These are phyloP conservation scores for Camelina laxa DNA, from an alignment of 345 rosid genomes.

Conservation along the genomic window DNA sequence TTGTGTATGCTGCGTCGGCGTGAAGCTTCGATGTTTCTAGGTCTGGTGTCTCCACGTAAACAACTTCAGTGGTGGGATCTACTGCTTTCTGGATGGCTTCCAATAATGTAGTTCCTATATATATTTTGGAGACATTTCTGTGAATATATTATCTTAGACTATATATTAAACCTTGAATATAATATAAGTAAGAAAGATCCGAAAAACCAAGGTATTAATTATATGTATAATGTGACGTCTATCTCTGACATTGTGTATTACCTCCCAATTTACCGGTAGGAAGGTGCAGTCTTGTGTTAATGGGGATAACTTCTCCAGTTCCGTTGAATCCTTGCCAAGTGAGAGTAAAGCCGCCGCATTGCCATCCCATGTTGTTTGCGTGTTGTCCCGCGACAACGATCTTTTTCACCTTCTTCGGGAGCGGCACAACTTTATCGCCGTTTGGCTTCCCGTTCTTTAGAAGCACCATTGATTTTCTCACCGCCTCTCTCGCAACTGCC, in stretches of 20 bases:
- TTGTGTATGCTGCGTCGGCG: constrained; percentile 50
- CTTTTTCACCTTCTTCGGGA: constrained; percentile 58
- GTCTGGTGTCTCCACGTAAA: constrained; percentile 54
- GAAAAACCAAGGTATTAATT: background rate
- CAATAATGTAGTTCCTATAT: constrained; percentile 69
- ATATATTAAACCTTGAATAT: background rate
- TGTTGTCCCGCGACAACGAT: constrained; percentile 69
- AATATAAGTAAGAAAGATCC: background rate
- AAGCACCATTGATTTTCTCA: constrained; percentile 76
- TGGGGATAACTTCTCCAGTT: constrained; percentile 32
- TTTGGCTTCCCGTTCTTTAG: constrained; percentile 65
- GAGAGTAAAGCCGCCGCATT: constrained; percentile 80
- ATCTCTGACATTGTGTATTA: background rate
- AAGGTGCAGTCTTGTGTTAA: background rate
- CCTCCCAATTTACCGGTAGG: constrained; percentile 43
- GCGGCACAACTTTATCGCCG: constrained; percentile 57
- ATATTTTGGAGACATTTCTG: background rate
- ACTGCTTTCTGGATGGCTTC: constrained; percentile 59
- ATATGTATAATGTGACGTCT: too few species aligned
- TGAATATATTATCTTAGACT: too few species aligned
- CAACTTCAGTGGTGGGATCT: constrained; percentile 56
- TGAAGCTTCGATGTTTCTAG: constrained; percentile 42
- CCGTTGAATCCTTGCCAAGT: constrained; percentile 71
- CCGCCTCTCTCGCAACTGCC: constrained; percentile 76
- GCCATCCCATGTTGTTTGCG: constrained; percentile 72